Evolutionary conservation across 768 basidiomycete genomes (phyloP).

Genomic region (Leccinellum rugosiceps): DNA sequence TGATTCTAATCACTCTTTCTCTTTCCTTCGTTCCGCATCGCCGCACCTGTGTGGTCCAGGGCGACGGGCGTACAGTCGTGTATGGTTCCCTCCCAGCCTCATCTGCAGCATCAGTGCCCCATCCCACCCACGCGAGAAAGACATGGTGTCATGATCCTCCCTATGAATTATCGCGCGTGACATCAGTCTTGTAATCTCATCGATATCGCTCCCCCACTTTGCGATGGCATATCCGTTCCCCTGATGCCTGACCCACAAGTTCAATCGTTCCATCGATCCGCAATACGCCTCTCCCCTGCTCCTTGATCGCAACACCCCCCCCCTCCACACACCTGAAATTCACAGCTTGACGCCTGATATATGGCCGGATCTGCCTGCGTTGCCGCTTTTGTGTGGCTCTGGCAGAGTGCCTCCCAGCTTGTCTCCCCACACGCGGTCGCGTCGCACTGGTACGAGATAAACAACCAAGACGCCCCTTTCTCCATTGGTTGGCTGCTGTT

Average conservation of each 20-base stretch:
- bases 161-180: not conserved
- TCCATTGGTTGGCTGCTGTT: not conserved
- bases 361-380: slow-evolving; percentile 1
- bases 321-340: not conserved
- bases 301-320: slow-evolving; percentile 9
- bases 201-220: slow-evolving; percentile 13
- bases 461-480: not conserved
- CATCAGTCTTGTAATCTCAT: slow-evolving; percentile 15
- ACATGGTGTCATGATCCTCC: slow-evolving; percentile 12
- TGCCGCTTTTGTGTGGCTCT: slow-evolving; percentile 11
- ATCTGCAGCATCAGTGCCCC: not conserved
- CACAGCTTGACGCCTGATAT: slow-evolving; percentile 9
- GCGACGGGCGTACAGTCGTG: not conserved
- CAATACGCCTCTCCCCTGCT: slow-evolving; percentile 2
- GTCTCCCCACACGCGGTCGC: not conserved
- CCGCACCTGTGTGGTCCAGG: slow-evolving; percentile 18
- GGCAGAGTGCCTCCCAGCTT: not conserved
- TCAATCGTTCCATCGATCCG: slow-evolving; percentile 14
- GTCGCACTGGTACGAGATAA: not conserved
- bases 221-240: not conserved
- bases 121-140: slow-evolving; percentile 3
- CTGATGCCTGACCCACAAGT: not conserved
- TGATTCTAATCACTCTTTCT: slow-evolving; percentile 1
- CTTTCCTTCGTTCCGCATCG: slow-evolving; percentile 9
- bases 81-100: not conserved